These are phyloP conservation scores for Coemansia sp. DNA, from an alignment of 192 early-diverging fungal species.

Conservation along the genomic window DNA sequence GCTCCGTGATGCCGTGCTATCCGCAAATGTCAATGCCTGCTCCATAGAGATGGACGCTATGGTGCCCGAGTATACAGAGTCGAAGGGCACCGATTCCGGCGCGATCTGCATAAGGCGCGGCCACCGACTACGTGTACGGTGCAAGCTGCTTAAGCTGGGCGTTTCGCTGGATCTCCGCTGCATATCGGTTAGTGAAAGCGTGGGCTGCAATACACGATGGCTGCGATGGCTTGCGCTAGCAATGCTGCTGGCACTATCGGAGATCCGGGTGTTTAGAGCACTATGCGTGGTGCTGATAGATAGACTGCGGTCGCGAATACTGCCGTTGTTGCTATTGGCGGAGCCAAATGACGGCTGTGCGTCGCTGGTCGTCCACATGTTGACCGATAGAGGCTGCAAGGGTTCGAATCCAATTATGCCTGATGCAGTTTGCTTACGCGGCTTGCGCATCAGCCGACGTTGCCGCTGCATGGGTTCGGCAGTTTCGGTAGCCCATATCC, in stretches of 20 bases:
- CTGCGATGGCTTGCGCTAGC: slow-evolving; percentile 1
- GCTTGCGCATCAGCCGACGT: slow-evolving; percentile 38
- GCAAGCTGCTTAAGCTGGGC: slow-evolving; percentile 2
- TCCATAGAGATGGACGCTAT: slow-evolving; percentile 39
- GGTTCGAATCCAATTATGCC: slow-evolving; percentile 3
- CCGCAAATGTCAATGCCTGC: slow-evolving; percentile 38
- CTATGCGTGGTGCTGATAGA: slow-evolving; percentile 29
- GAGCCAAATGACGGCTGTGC: neutral
- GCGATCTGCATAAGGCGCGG: slow-evolving; percentile 26
- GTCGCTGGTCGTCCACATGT: slow-evolving; percentile 9
- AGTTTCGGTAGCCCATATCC: no score
- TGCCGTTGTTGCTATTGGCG: neutral
- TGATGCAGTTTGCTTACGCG: slow-evolving; percentile 11
- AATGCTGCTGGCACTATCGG: slow-evolving; percentile 21
- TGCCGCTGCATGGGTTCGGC: slow-evolving; percentile 7
- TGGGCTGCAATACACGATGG: slow-evolving; percentile 10
- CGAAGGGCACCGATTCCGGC: slow-evolving; percentile 30
- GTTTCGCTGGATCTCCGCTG: slow-evolving; percentile 17
- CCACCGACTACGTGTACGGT: neutral
- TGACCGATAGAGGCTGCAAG: slow-evolving; percentile 10
- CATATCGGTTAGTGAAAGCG: neutral
- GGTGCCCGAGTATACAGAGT: slow-evolving; percentile 25
- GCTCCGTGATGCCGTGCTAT: slow-evolving; percentile 12
- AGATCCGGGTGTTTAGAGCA: slow-evolving; percentile 11
- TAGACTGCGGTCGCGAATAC: slow-evolving; percentile 16